Percentiles rank a stretch among this genome's conserved stretches.
phyloP scores from a whole-genome alignment of 202 grass and related monocot genomes.

The Schoenoplectus tabernaemontani region DNA sequence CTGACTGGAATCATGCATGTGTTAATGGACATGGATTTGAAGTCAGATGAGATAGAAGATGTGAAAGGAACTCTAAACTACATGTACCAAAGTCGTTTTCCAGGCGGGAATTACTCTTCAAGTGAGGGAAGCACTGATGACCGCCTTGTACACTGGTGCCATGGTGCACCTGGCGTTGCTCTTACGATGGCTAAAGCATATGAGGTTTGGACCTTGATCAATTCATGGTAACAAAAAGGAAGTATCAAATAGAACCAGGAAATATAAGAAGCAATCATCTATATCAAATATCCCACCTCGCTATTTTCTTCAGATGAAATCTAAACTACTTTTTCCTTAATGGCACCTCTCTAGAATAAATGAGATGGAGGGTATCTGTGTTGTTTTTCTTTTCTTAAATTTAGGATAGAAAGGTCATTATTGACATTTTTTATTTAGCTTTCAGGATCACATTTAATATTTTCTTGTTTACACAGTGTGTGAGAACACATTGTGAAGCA shows the following conservation, averaged over 20 bases:
- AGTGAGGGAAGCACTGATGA: conserved; percentile 57
- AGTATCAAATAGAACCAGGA: neutral
- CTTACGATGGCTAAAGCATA: conserved; percentile 62
- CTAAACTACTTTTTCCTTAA: neutral
- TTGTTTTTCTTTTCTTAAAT: neutral
- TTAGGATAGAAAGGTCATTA: neutral
- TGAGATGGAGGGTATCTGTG: neutral
- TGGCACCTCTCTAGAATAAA: neutral
- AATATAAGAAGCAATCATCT: neutral
- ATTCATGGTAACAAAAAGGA: neutral
- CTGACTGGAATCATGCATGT: conserved; percentile 86
- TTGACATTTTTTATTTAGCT: neutral
- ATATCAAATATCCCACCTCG: neutral
- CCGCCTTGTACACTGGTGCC: conserved; percentile 78
- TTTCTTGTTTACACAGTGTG: neutral
- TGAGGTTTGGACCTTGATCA: conserved; percentile 34
- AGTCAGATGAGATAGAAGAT: conserved; percentile 42
- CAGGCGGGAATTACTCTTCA: conserved; percentile 63
- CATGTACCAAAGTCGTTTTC: conserved; percentile 70
- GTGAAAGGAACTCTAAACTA: conserved; percentile 69
- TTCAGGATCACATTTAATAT: neutral
- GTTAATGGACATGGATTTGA: conserved; percentile 60
- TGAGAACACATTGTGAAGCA: neutral
- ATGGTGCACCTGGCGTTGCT: conserved; percentile 81
- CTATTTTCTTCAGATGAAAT: neutral